A percentile compares a stretch with the other conserved stretches of the same genome.
phyloP scores from a whole-genome alignment of 1,284 basidiomycete genomes.

The Marasmius fiardii region DNA sequence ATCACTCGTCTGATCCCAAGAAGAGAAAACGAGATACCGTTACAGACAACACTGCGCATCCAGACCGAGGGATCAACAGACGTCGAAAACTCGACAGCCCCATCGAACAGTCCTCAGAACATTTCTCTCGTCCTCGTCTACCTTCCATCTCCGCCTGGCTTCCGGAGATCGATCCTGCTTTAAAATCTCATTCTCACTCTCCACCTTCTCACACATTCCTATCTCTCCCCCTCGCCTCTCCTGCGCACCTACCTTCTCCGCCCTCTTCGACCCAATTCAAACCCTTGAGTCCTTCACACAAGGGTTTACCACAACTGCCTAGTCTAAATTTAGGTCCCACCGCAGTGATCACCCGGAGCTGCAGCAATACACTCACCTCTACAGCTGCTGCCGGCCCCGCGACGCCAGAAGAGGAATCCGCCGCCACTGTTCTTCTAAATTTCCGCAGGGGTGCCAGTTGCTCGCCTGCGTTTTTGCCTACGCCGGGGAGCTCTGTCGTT shows the following conservation, averaged over 20 bases:
- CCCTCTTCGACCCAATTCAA: conserved; percentile 40
- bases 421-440: conserved; percentile 62
- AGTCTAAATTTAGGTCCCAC: conserved; percentile 5
- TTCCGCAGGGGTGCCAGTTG: conserved; percentile 32
- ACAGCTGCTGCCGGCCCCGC: conserved; percentile 19
- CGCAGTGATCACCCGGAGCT: conserved; percentile 6
- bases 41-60: neutral
- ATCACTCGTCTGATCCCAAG: neutral
- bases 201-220: conserved; percentile 6
- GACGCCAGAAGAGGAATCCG: conserved; percentile 67
- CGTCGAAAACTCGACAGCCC: neutral
- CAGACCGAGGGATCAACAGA: neutral
- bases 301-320: neutral
- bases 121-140: neutral
- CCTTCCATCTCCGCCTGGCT: conserved; percentile 7
- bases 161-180: conserved; percentile 17
- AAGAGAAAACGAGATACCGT: conserved; percentile 1
- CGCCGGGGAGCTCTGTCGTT: neutral
- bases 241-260: conserved; percentile 26
- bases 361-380: conserved; percentile 27
- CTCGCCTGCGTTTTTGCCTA: conserved; percentile 20
- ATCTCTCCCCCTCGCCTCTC: conserved; percentile 2
- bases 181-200: conserved; percentile 13
- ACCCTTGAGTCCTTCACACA: conserved; percentile 15
- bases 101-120: neutral